Conservation (phyloP, 2,329 filamentous ascomycete species). For the Nemania sp. region DNA sequence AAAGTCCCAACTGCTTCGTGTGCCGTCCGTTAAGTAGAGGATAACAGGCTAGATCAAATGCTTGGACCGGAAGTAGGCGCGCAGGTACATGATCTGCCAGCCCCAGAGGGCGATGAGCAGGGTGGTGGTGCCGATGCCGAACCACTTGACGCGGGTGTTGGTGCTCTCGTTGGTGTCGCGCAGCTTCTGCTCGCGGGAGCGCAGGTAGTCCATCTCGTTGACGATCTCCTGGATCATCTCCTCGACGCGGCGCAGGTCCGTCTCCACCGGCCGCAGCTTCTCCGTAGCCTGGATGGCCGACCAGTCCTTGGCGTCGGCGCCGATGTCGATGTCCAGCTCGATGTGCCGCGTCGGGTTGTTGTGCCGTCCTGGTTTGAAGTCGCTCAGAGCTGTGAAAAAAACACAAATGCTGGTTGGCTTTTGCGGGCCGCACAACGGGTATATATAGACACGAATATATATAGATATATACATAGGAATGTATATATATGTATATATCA, state of each 20-base stretch:
- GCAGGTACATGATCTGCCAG: conserved; percentile 97
- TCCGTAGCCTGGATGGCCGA: conserved; percentile 92
- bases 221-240: conserved; percentile 90
- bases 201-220: conserved; percentile 93
- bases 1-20: too few species aligned
- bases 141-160: conserved; percentile 98
- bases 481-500: too few species aligned
- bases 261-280: conserved; percentile 97
- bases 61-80: conserved; percentile 86
- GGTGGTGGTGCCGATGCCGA: conserved; percentile 90
- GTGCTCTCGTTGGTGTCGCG: conserved; percentile 99
- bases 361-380: conserved; percentile 38
- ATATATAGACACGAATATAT: too few species aligned
- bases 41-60: conserved; percentile 43
- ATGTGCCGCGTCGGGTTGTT: conserved; percentile 67
- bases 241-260: conserved; percentile 88
- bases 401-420: too few species aligned
- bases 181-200: conserved; percentile 87
- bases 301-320: conserved; percentile 98
- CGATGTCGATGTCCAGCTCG: conserved; percentile 94
- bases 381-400: conserved; percentile 32
- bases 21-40: conserved; percentile 3
- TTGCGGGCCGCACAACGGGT: too few species aligned
- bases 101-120: conserved; percentile 85
- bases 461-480: too few species aligned